Conservation (phyloP, 2,329 filamentous ascomycete genomes). For the Xylariales sp. region DNA sequence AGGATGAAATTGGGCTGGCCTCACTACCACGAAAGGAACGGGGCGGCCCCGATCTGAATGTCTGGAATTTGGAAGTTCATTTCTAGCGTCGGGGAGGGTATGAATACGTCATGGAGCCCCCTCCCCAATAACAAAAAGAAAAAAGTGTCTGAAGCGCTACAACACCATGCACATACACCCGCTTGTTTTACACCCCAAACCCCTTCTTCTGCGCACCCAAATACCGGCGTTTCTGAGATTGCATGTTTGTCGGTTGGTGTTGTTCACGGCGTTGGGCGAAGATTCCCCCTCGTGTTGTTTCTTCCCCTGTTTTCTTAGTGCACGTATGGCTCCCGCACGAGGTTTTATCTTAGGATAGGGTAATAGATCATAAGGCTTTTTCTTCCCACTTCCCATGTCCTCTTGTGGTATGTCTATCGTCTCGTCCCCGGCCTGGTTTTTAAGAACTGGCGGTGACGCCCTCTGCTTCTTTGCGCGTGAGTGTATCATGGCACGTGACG, state of each 20-base stretch:
- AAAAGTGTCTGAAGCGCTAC: background rate
- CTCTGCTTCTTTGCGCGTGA: background rate
- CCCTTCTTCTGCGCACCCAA: conserved; percentile 4
- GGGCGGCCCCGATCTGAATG: background rate
- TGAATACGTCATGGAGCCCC: background rate
- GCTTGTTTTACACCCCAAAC: background rate
- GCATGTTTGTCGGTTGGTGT: conserved; percentile 32
- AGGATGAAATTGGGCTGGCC: background rate
- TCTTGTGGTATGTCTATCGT: background rate
- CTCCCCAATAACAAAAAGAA: background rate
- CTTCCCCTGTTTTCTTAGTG: conserved; percentile 16
- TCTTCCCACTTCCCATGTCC: background rate
- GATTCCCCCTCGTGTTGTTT: conserved; percentile 39
- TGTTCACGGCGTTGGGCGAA: conserved; percentile 41
- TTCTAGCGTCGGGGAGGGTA: conserved; percentile 1
- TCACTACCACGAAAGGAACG: background rate
- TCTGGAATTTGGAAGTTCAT: background rate
- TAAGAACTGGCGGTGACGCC: too few relatives aligned
- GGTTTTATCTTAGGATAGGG: conserved; percentile 30
- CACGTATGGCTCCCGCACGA: background rate
- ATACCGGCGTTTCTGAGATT: conserved; percentile 42
- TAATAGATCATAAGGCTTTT: conserved; percentile 11
- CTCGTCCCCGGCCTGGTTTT: background rate
- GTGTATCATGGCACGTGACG: background rate
- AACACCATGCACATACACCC: conserved; percentile 4